Evolutionary conservation across 192 early-diverging fungal genomes (phyloP), one percentile per base, ranked within the genome.

Genomic region (Cetraspora pellucida): DNA sequence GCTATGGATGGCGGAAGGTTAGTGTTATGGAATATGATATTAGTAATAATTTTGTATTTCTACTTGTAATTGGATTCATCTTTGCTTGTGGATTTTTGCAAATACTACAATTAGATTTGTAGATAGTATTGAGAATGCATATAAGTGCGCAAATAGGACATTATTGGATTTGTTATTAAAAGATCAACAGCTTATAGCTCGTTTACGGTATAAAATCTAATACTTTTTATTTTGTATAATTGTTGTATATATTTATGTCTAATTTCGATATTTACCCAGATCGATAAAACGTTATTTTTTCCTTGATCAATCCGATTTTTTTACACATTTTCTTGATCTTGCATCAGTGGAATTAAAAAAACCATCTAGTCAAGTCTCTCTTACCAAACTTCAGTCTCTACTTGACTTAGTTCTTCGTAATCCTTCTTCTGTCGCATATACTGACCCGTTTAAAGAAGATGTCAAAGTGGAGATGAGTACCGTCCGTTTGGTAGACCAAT

Each of bases 211-310:
- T 23, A 78, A 37, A 47, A 43, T 3, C 30, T 14, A 3, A 31
- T 58, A 3, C 16, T 37, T 21, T 31, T 30, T 37, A 23, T 31
- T 67, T 44, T 71, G 10, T 21, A 21, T 69, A 17, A 2, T 37
- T 1, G 21, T 30, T 66, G 10, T n/a, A 8, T 65, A 5, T 30
- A 14, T 28, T 10, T n/a, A 65, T 44, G 1, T 64, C 27, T 64
- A 52, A 17, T 45, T 54, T 10, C n/a, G 27, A 72, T 68, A 27
- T 59, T 14, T 27, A 49, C 16, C 9, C 76, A 94, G 92, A 63
- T 97, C 95, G 5, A 81, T 98, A 27, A 99, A 99, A 83, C 92
- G 90, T 49, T 97, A 95, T 81, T 93, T 97, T 61, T 85, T 99
- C 69, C 86, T 98, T 73, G 94, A 97, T 78, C 94, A 94, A 78